phyloP scores from a whole-genome alignment of 2,329 filamentous ascomycete genomes.

The Trichoderma aggressivum region DNA sequence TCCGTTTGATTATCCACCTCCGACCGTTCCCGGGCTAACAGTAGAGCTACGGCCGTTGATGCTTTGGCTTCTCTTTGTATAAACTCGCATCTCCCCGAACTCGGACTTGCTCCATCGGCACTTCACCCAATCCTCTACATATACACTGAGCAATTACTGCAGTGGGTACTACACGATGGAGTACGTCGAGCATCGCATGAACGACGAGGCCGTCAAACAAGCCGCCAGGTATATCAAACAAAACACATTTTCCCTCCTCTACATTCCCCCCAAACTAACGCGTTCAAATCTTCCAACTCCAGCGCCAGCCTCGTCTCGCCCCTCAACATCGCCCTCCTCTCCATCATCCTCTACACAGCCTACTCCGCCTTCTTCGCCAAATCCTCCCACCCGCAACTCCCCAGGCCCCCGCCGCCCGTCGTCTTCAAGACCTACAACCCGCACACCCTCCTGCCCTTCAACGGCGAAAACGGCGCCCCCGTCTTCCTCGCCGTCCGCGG shows the following conservation, averaged over 20 bases:
- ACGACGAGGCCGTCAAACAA: conserved; percentile 49
- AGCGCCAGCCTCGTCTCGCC: conserved; percentile 54
- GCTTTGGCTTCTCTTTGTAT: neutral
- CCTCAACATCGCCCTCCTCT: conserved; percentile 59
- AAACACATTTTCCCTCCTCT: neutral
- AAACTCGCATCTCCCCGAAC: neutral
- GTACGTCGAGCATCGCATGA: conserved; percentile 55
- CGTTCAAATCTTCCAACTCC: neutral
- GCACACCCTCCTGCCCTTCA: conserved; percentile 77
- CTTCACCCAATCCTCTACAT: neutral
- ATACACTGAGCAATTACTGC: neutral
- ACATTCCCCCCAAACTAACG: neutral
- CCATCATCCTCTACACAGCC: conserved; percentile 54
- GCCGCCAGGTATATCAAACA: conserved; percentile 33
- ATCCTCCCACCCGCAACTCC: conserved; percentile 43
- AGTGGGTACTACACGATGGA: conserved; percentile 42
- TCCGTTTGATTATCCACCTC: neutral
- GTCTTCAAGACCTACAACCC: conserved; percentile 72
- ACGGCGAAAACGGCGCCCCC: conserved; percentile 68
- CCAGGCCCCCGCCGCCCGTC: conserved; percentile 53
- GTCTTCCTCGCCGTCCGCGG: conserved; percentile 92
- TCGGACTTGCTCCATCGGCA: neutral
- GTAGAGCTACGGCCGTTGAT: neutral
- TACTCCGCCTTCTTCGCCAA: conserved; percentile 54
- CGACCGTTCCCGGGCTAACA: neutral